Percentiles rank a stretch among this genome's conserved stretches.
phyloP scores from a whole-genome alignment of 208 protist species.

The Tritrichomonas musculus region DNA sequence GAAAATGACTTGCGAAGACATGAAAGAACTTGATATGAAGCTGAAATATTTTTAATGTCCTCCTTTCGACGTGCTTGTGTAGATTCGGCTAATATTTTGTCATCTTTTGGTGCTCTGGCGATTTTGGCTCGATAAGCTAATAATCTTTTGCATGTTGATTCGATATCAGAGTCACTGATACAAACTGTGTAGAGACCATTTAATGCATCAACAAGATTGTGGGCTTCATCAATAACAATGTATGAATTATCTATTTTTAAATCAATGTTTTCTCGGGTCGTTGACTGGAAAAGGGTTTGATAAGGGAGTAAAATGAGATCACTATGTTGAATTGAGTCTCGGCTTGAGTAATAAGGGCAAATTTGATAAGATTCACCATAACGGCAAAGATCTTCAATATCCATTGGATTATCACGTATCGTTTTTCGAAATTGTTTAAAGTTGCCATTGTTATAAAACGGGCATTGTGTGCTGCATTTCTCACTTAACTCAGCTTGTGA shows the following conservation, averaged over 20 bases:
- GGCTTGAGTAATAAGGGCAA: background rate
- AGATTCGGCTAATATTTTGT: background rate
- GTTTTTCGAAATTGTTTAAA: background rate
- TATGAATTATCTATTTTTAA: background rate
- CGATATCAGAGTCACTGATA: background rate
- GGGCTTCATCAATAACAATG: slow-evolving; percentile 30
- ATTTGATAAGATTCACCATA: background rate
- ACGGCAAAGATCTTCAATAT: background rate
- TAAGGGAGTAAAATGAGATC: background rate
- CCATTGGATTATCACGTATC: background rate
- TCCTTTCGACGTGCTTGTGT: too few species aligned
- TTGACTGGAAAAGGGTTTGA: background rate
- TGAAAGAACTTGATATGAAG: background rate
- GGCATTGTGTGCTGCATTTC: background rate
- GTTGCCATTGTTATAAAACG: background rate
- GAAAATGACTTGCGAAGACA: background rate
- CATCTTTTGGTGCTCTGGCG: background rate
- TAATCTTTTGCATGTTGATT: background rate
- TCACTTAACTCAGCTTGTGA: background rate
- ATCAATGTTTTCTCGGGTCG: background rate
- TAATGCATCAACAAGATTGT: background rate
- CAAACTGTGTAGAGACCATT: background rate
- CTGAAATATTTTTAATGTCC: background rate
- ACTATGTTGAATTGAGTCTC: background rate
- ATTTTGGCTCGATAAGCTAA: background rate